Conservation (phyloP, 257 asterid genomes). For the Gentiana macrophylla region DNA sequence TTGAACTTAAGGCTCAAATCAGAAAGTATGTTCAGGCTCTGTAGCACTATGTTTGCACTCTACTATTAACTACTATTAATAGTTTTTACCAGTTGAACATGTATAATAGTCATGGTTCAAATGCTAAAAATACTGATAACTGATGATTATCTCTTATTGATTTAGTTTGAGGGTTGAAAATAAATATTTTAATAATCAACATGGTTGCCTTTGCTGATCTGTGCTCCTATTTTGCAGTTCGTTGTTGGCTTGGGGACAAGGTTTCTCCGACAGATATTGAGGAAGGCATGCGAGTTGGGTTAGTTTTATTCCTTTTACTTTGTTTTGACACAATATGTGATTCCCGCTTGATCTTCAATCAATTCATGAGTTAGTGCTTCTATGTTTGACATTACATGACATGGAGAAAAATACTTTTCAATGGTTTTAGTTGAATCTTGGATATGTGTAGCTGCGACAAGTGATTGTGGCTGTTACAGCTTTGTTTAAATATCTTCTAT, state of each 20-base stretch:
- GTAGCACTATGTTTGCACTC: no score
- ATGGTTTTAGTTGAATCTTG: no score
- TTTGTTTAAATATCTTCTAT: not conserved
- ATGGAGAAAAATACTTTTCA: no score
- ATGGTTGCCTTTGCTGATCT: slow-evolving; percentile 1
- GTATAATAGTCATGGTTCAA: no score
- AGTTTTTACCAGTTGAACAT: no score
- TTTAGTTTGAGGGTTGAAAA: not conserved
- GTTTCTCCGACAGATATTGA: slow-evolving; percentile 97
- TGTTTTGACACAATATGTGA: no score
- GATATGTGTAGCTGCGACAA: no score
- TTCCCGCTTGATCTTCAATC: no score
- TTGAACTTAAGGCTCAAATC: no score
- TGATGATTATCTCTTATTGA: not conserved
- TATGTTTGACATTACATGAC: no score
- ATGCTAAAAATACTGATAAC: not conserved
- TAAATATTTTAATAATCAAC: not conserved
- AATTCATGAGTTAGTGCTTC: no score
- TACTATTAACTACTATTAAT: no score
- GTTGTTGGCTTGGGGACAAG: slow-evolving; percentile 97
- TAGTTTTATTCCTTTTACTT: slow-evolving; percentile 11
- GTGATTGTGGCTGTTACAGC: not conserved
- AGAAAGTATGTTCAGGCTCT: not conserved
- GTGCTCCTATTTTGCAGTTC: slow-evolving; percentile 40
- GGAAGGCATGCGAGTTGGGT: slow-evolving; percentile 99